Evolutionary conservation across 2,329 filamentous ascomycete species (phyloP), one percentile per base, ranked within the genome.

Genomic region (Trichoderma koningii): DNA sequence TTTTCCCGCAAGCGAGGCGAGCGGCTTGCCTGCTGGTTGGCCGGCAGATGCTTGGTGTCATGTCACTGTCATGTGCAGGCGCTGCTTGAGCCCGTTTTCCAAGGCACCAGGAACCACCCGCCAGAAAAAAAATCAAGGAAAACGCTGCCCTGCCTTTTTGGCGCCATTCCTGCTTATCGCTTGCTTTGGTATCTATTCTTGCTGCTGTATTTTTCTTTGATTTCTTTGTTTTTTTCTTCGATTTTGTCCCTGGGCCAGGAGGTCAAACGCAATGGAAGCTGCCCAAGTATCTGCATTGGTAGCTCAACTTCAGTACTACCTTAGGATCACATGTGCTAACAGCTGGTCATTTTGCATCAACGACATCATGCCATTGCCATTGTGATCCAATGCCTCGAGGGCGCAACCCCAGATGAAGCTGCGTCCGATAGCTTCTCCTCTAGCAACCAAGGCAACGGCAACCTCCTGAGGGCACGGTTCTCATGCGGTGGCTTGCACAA

Each of bases 41-140:
- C 48, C 61, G 52, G 52, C 51, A 30, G 28, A 41, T 50, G 12
- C 30, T 52, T 52, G 61, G 61, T 63, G 61, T 63, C 51, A 63
- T 63, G 61, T 53, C 61, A 41, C 28, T 41, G n/a, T 50, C 28
- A 12, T n/a, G 21, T 47, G 61, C 61, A 56, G 61, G 51, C 61
- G 61, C 61, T 56, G 61, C 42, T 28, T 23, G 57, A 23, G 44
- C 55, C 55, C 34, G 2, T 17, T 17, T 59, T 53, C 41, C 41
- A 63, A 63, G 55, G 50, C 59, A 55, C 59, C 59, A 63, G 59
- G 59, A 63, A 63, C 59, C 59, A 45, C 59, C 50, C 10, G 41
- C 41, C 15, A 2, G n/a, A n/a, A 23, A 23, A 23, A 23, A 38
- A 42, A 53, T 44, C 63, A 53, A 47, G 59, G 42, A 44, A 42